Base-by-base conservation (phyloP, 306 rosid species). In the Styphnolobium japonicum region DNA sequence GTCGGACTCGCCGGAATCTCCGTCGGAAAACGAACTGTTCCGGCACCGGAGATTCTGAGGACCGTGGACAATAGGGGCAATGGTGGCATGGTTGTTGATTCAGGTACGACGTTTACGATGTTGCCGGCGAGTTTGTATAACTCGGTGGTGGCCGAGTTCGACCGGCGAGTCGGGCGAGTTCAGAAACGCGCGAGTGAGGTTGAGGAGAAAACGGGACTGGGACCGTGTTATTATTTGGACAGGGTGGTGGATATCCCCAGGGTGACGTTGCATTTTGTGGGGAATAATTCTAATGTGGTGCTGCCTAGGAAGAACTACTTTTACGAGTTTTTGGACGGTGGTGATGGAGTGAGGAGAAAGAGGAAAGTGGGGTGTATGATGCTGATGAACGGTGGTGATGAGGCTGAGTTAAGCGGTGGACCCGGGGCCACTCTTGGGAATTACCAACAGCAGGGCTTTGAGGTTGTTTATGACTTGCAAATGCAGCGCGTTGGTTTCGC, bases 51-150 rank as follows among this genome's bases (percentile, higher is more conserved):
- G 68, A 76, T 71, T 65, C 76, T 92, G 49, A 75, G 33, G 18
- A 79, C 80, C 66, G 90, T 95, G 6, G 94, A 95, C 57, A 5
- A 27, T 4, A 66, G 40, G 3, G 98, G 98, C 0, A 75, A 68
- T 10, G 98, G 98, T 0, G 98, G 98, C 3, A 73, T 92, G 79
- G 98, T 92, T 4, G 97, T 94, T 76, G 98, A 94, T 67, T 92
- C 97, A 1, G 98, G 98, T 4, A 94, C 98, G 6, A 94, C 98
- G 19, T 94, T 87, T 52, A 92, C 98, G 21, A 94, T 94, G 98
- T 48, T 94, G 61, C 97, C 98, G 19, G 82, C 86, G 77, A 68
- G 83, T 21, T 79, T 94, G 19, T 89, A 94, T 15, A 36, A 83
- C 52, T 73, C 89, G 77, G 84, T 94, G 86, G 97, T 92, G 78